Evolutionary conservation across 805 yeast species (phyloP).

Genomic region (Debaryomyces castellii): DNA sequence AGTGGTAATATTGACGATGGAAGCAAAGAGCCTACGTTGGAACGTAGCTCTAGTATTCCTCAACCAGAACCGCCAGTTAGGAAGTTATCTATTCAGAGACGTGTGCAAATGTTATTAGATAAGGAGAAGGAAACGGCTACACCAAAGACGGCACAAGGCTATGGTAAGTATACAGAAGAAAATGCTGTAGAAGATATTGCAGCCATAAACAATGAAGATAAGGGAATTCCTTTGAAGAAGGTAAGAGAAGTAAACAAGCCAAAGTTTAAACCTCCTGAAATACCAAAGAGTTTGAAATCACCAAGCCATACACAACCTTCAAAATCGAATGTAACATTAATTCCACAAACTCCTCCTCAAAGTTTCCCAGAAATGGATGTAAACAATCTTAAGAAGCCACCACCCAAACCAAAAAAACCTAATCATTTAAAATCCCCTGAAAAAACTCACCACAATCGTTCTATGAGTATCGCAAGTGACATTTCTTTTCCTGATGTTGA

Average conservation of each 20-base stretch:
- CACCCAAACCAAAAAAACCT: conserved; percentile 70
- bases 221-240: conserved; percentile 1
- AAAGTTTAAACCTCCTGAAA: conserved; percentile 32
- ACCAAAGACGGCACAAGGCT: conserved; percentile 73
- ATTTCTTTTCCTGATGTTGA: conserved; percentile 53
- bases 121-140: conserved; percentile 42
- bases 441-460: conserved; percentile 14
- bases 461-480: conserved; percentile 39
- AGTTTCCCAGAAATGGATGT: not conserved
- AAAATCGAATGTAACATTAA: not conserved
- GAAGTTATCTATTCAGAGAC: conserved; percentile 47
- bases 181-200: conserved; percentile 34
- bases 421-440: conserved; percentile 43
- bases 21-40: not conserved
- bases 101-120: conserved; percentile 51
- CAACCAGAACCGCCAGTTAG: conserved; percentile 9
- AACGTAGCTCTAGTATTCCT: not conserved
- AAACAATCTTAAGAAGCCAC: conserved; percentile 37
- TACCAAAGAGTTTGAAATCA: conserved; percentile 31
- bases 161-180: conserved; percentile 68
- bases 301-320: conserved; percentile 3
- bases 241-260: conserved; percentile 2
- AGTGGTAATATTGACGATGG: conserved; percentile 5
- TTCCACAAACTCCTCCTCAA: not conserved
- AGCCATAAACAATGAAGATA: conserved; percentile 24